Conservation (phyloP, 2,329 filamentous ascomycete genomes). For the Elsinoe fawcettii region DNA sequence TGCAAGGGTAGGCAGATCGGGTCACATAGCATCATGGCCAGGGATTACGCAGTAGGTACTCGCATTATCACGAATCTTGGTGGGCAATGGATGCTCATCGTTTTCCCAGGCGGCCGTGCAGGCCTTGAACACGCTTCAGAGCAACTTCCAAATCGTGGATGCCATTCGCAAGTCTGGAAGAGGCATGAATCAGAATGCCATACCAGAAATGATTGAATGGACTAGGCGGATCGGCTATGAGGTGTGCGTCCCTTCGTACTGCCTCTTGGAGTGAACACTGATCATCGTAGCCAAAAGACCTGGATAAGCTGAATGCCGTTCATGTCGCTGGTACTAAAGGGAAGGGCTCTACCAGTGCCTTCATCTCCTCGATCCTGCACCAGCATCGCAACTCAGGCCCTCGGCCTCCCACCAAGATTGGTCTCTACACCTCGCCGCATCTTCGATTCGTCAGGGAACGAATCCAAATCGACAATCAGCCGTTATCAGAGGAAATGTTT, state of each 20-base stretch:
- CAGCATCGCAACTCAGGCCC: slow-evolving; percentile 42
- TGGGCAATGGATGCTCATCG: not conserved
- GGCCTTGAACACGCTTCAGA: slow-evolving; percentile 68
- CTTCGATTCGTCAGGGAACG: slow-evolving; percentile 76
- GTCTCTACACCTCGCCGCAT: slow-evolving; percentile 81
- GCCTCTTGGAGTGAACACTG: not conserved
- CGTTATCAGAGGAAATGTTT: slow-evolving; percentile 62
- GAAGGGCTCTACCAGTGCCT: slow-evolving; percentile 82
- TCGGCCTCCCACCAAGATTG: slow-evolving; percentile 43
- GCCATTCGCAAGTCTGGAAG: slow-evolving; percentile 67
- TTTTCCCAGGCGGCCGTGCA: slow-evolving; percentile 56
- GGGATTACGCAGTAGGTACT: slow-evolving; percentile 11
- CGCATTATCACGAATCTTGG: not conserved
- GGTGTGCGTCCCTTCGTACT: slow-evolving; percentile 39
- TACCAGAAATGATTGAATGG: slow-evolving; percentile 78
- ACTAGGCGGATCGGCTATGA: slow-evolving; percentile 67
- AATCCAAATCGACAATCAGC: slow-evolving; percentile 68
- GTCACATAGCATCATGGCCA: not conserved
- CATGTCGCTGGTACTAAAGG: slow-evolving; percentile 93
- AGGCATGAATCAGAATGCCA: slow-evolving; percentile 63
- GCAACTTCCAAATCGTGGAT: slow-evolving; percentile 71
- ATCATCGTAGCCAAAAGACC: slow-evolving; percentile 48
- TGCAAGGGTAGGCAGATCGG: not conserved
- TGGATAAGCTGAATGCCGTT: slow-evolving; percentile 55
- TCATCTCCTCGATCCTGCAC: slow-evolving; percentile 69